Percentiles rank a stretch among this genome's conserved stretches.
Conservation (phyloP, 768 basidiomycete species). For the Omphalotus guepiniiformis region DNA sequence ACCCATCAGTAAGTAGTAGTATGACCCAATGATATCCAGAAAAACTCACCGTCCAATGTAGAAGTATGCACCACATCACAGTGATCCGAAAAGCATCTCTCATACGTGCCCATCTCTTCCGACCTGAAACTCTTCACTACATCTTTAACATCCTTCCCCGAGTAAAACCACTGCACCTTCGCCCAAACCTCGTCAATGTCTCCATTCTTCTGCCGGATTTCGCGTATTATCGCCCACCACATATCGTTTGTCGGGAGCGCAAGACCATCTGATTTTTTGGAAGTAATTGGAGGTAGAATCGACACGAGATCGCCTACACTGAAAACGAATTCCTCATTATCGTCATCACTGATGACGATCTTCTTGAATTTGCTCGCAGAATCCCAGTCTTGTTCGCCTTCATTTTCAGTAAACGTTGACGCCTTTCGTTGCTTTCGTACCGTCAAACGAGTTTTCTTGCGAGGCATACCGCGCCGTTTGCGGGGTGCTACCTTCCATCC, state of each 20-base stretch:
- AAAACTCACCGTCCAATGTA: background rate
- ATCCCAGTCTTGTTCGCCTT: background rate
- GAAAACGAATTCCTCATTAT: background rate
- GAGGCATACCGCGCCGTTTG: too few species aligned
- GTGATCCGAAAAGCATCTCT: background rate
- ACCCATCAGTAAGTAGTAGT: background rate
- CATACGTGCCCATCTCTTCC: background rate
- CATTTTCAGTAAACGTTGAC: too few species aligned
- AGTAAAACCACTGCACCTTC: conserved; percentile 4
- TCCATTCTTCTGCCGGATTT: background rate
- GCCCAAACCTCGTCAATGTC: background rate
- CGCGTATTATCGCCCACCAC: background rate
- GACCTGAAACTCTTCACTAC: background rate
- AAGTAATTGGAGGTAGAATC: conserved; percentile 1
- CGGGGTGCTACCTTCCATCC: too few species aligned
- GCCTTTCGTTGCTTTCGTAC: too few species aligned
- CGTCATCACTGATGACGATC: conserved; percentile 1
- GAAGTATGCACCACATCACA: background rate
- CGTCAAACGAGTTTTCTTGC: too few species aligned
- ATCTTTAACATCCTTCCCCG: background rate
- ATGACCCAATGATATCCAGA: background rate
- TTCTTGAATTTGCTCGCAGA: background rate
- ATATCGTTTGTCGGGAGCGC: background rate
- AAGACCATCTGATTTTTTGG: background rate
- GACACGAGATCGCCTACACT: conserved; percentile 3